phyloP scores from a whole-genome alignment of 345 rosid genomes.

The Heritiera fomes region DNA sequence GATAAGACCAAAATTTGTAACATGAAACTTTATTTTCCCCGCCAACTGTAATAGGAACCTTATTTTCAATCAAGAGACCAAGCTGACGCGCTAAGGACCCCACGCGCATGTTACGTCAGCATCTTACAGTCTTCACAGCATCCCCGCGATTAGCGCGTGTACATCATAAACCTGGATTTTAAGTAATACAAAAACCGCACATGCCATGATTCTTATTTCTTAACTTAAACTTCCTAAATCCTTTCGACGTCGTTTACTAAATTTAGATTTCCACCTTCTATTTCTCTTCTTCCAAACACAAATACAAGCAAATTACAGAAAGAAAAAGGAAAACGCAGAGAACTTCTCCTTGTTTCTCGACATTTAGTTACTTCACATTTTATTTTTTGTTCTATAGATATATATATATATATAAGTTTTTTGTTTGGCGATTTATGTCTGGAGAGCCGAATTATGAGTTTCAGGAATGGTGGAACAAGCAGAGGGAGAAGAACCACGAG shows the following conservation, averaged over 20 bases:
- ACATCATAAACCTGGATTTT: background rate
- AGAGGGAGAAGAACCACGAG: conserved; percentile 47
- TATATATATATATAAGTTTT: too few species aligned
- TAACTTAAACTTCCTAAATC: too few species aligned
- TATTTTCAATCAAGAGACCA: background rate
- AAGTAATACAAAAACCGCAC: background rate
- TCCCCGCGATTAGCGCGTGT: conserved; percentile 27
- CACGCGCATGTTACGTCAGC: background rate
- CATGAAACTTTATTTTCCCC: too few species aligned
- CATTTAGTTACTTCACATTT: conserved; percentile 12
- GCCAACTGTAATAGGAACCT: too few species aligned
- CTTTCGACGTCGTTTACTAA: conserved; percentile 14
- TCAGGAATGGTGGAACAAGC: conserved; percentile 89
- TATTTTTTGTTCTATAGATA: background rate
- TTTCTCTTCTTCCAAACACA: conserved; percentile 8
- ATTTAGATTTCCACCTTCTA: conserved; percentile 26
- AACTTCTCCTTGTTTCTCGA: background rate
- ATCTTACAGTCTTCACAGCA: background rate
- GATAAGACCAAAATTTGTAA: too few species aligned
- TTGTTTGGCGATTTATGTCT: conserved; percentile 34
- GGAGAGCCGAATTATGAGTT: conserved; percentile 63
- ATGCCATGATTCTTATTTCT: conserved; percentile 19
- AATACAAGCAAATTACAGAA: too few species aligned
- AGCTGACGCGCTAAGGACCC: background rate
- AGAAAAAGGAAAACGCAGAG: background rate